Conservation (phyloP, 1,284 basidiomycete species). For the Meripilus lineatus region DNA sequence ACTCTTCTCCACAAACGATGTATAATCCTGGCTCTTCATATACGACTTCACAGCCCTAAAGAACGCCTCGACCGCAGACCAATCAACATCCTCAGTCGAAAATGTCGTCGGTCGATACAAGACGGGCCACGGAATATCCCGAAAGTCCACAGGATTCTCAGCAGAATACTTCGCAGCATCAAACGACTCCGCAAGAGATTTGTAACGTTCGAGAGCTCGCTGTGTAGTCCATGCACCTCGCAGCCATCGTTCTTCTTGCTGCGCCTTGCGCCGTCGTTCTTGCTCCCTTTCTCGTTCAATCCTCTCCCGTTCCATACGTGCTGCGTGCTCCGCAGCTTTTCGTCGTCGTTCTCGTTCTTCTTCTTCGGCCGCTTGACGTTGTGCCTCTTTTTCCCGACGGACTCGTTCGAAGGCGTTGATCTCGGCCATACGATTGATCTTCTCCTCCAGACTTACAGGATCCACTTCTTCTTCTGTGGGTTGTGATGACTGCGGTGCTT, state of each 20-base stretch:
- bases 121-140: conserved; percentile 69
- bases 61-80: conserved; percentile 65
- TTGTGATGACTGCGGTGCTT: too few relatives aligned
- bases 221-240: conserved; percentile 52
- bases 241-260: conserved; percentile 43
- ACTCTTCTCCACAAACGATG: conserved; percentile 58
- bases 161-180: conserved; percentile 52
- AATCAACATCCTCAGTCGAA: conserved; percentile 60
- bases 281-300: not conserved
- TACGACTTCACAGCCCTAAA: conserved; percentile 46
- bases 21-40: conserved; percentile 57
- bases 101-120: conserved; percentile 46
- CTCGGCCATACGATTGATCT: conserved; percentile 14
- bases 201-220: conserved; percentile 65
- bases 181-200: conserved; percentile 51
- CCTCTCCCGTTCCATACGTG: not conserved
- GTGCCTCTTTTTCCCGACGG: conserved; percentile 28
- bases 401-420: conserved; percentile 25
- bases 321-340: not conserved
- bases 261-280: not conserved
- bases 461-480: conserved; percentile 9
- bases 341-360: conserved; percentile 26
- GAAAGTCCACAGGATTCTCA: conserved; percentile 47
- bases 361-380: conserved; percentile 5
- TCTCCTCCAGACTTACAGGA: conserved; percentile 15